Conservation (phyloP, 805 yeast genomes). For the Myxozyma kluyveri region DNA sequence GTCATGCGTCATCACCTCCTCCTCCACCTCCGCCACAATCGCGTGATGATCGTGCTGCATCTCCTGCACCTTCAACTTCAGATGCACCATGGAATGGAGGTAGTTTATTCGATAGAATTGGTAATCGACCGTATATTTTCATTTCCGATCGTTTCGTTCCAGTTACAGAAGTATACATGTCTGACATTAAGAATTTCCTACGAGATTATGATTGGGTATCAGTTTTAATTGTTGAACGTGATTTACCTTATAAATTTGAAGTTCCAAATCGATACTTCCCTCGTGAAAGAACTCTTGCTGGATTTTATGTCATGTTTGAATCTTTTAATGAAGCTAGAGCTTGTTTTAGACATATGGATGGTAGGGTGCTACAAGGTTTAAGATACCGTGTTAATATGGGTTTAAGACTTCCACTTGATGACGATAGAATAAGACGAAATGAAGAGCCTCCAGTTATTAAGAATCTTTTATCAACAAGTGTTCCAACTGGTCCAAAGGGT, state of each 20-base stretch:
- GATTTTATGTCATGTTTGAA: slow-evolving; percentile 71
- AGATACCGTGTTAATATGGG: slow-evolving; percentile 56
- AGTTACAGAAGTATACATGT: slow-evolving; percentile 44
- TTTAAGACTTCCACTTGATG: slow-evolving; percentile 34
- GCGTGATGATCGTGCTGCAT: neutral
- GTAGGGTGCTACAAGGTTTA: slow-evolving; percentile 44
- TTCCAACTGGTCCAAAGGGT: neutral
- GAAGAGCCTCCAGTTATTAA: neutral
- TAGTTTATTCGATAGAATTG: slow-evolving; percentile 18
- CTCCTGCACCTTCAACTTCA: neutral
- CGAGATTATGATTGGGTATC: slow-evolving; percentile 64
- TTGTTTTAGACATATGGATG: slow-evolving; percentile 63
- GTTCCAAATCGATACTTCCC: slow-evolving; percentile 9
- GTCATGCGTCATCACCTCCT: slow-evolving; percentile 19
- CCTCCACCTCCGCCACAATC: slow-evolving; percentile 2
- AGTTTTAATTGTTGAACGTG: slow-evolving; percentile 41
- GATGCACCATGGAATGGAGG: neutral
- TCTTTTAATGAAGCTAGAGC: slow-evolving; percentile 54
- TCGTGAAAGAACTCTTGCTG: slow-evolving; percentile 49
- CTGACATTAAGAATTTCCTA: slow-evolving; percentile 59
- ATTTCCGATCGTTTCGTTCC: slow-evolving; percentile 34
- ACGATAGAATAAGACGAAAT: neutral
- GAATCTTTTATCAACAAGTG: neutral
- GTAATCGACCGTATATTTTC: slow-evolving; percentile 32
- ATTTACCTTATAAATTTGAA: slow-evolving; percentile 4